Percentiles rank a stretch among this genome's conserved stretches.
Conservation (phyloP, 208 protist genomes). For the Trypanosoma mega region DNA sequence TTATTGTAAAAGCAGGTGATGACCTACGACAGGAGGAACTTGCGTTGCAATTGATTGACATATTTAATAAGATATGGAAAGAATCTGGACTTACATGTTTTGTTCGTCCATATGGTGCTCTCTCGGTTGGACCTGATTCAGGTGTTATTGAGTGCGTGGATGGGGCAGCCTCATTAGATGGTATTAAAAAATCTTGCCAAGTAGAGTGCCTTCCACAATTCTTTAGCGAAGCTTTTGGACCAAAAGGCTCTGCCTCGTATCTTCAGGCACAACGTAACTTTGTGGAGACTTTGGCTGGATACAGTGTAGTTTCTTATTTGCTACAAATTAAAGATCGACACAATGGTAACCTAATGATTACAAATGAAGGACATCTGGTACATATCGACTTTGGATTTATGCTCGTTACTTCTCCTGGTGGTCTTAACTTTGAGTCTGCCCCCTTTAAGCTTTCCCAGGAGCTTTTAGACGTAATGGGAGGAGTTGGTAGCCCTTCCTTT, state of each 20-base stretch:
- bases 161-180: slow-evolving; percentile 86
- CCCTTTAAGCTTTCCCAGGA: slow-evolving; percentile 94
- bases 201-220: slow-evolving; percentile 74
- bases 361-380: slow-evolving; percentile 86
- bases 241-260: slow-evolving; percentile 53
- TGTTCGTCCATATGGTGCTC: slow-evolving; percentile 78
- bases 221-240: slow-evolving; percentile 74
- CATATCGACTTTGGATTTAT: slow-evolving; percentile 99
- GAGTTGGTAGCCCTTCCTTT: slow-evolving; percentile 62
- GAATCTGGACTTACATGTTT: slow-evolving; percentile 80
- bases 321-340: slow-evolving; percentile 95
- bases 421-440: slow-evolving; percentile 93
- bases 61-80: slow-evolving; percentile 84
- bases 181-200: slow-evolving; percentile 85
- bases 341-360: slow-evolving; percentile 96
- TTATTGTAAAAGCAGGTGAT: slow-evolving; percentile 93
- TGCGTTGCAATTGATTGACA: slow-evolving; percentile 88
- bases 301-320: slow-evolving; percentile 94
- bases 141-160: slow-evolving; percentile 90
- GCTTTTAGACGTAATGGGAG: slow-evolving; percentile 92
- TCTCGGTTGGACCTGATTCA: slow-evolving; percentile 71
- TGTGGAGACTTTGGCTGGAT: slow-evolving; percentile 93
- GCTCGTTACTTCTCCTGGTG: slow-evolving; percentile 94
- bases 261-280: slow-evolving; percentile 87
- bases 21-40: slow-evolving; percentile 94